Evolutionary conservation across 352 stramenopile genomes (phyloP).

Genomic region (Globisporangium nunn): DNA sequence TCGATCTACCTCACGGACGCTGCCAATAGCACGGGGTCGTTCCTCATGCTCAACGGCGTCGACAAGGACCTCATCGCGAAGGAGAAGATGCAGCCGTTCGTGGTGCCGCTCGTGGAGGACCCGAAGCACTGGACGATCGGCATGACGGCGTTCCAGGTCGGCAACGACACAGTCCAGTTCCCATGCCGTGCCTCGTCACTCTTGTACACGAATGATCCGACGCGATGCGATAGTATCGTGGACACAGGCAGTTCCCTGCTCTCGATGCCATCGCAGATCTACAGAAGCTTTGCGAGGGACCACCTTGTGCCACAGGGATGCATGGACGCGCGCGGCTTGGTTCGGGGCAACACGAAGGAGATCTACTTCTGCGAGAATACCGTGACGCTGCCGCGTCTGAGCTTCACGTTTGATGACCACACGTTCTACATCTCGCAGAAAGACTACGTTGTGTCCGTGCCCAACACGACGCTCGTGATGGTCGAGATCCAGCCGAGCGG

Average conservation of each 20-base stretch:
- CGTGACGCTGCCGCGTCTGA: constrained; percentile 39
- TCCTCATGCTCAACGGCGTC: constrained; percentile 61
- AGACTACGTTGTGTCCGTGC: constrained; percentile 41
- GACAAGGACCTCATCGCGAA: constrained; percentile 41
- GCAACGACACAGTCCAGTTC: constrained; percentile 24
- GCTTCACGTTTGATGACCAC: constrained; percentile 41
- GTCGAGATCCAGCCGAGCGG: constrained; percentile 32
- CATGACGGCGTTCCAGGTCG: constrained; percentile 50
- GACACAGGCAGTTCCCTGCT: constrained; percentile 59
- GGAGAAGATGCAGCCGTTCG: constrained; percentile 33
- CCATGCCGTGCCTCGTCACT: constrained; percentile 26
- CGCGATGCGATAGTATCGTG: constrained; percentile 39
- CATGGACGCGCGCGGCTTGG: constrained; percentile 7
- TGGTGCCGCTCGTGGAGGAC: constrained; percentile 31
- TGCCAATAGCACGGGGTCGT: constrained; percentile 37
- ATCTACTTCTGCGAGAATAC: constrained; percentile 50
- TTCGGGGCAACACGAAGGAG: constrained; percentile 5
- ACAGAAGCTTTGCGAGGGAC: constrained; percentile 14
- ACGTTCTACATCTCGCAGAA: constrained; percentile 56
- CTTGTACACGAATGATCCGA: background rate
- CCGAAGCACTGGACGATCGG: constrained; percentile 56
- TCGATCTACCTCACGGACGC: constrained; percentile 55
- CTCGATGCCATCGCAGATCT: constrained; percentile 38
- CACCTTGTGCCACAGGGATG: constrained; percentile 37
- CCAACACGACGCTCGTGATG: constrained; percentile 18